A percentile compares a stretch with the other conserved stretches of the same genome.
These are phyloP conservation scores for Aureobasidium melanogenum DNA, from an alignment of 2,329 filamentous ascomycete genomes.

Conservation along the genomic window DNA sequence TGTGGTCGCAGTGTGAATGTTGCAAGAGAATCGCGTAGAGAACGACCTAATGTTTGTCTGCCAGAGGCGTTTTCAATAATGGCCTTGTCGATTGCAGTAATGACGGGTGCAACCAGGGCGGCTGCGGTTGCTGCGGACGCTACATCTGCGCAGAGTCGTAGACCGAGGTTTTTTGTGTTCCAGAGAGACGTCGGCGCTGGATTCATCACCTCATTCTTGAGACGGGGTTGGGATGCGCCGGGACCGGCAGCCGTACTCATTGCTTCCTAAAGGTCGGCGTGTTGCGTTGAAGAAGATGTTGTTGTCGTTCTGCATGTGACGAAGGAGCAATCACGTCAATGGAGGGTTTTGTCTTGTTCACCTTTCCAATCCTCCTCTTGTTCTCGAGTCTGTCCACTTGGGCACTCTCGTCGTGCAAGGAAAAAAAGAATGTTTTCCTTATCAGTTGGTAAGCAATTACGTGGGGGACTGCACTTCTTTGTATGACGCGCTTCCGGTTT, in stretches of 20 bases:
- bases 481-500: background rate
- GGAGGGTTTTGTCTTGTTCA: background rate
- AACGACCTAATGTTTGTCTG: slow-evolving; percentile 49
- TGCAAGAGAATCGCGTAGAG: slow-evolving; percentile 50
- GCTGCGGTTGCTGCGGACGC: slow-evolving; percentile 63
- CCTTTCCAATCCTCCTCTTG: background rate
- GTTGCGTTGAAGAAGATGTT: background rate
- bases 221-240: slow-evolving; percentile 14
- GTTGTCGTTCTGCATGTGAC: background rate
- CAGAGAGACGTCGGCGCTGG: slow-evolving; percentile 33
- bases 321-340: background rate
- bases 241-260: slow-evolving; percentile 22
- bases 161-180: slow-evolving; percentile 67
- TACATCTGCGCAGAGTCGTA: slow-evolving; percentile 59
- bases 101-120: slow-evolving; percentile 69
- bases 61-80: slow-evolving; percentile 80
- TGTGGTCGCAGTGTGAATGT: slow-evolving; percentile 53
- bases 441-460: background rate
- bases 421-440: background rate
- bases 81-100: slow-evolving; percentile 80
- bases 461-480: background rate
- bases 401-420: background rate
- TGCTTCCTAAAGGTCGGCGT: slow-evolving; percentile 16
- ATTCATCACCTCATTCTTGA: background rate
- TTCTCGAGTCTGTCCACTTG: background rate